Base-by-base conservation (phyloP, 108 stramenopile genomes). In the Stephanodiscus triporus region DNA sequence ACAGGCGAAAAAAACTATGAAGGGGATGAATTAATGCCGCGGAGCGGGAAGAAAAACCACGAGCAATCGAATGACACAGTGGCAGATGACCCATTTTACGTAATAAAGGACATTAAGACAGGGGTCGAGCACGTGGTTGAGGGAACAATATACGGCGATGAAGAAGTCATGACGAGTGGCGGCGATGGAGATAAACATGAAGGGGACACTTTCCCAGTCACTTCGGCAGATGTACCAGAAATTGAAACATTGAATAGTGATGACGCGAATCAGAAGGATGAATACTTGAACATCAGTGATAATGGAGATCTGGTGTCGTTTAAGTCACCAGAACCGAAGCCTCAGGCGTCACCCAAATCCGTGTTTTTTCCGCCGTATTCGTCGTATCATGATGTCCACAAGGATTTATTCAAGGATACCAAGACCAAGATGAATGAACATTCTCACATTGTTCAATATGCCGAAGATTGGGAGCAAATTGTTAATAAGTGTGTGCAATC, bases 381-480 rank as follows among this genome's bases (percentile, higher is more conserved):
- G 37, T 63, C 74, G 13, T 82, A 78, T 64, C 73, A 50, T 67
- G 76, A 77, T 60, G 72, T 82, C 14, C 81, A 78, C 48, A 64
- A 77, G 48, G 58, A 19, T 17, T 55, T 65, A 38, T 67, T 74
- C 77, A 73, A 48, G 17, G 72, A 78, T 51, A 68, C 66, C n/a
- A 57, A 59, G 11, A 51, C 55, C 3, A 63, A 73, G 45, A 23
- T 78, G 23, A 30, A 65, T 19, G 63, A 74, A 32, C 66, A 77
- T 42, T 36, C 17, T 8, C 69, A 67, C 53, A 63, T 82, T 0
- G 73, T 82, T 16, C 54, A 68, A 5, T 83, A 83, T 40, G 45
- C 65, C n/a, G 77, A 79, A 57, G 67, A 79, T 23, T 83, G 82
- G 82, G 77, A 78, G 22, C 37, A 59, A 4, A 60, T 49, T 9